These are phyloP conservation scores for Tetrahymena malaccensis DNA, from an alignment of 73 alveolate genomes.

Conservation along the genomic window DNA sequence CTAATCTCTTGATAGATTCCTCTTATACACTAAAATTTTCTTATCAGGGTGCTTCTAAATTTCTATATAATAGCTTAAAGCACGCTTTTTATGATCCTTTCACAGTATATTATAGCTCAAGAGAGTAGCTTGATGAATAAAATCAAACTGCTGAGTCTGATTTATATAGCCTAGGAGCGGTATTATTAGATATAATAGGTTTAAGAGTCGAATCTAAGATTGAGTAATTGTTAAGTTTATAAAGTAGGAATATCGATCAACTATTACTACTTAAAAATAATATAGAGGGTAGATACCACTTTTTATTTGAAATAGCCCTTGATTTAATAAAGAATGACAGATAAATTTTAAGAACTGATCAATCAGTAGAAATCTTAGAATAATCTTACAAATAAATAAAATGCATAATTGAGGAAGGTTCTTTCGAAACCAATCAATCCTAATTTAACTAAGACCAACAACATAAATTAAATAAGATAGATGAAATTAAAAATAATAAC, in stretches of 20 bases:
- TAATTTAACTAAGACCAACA: too few relatives aligned
- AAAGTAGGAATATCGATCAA: not conserved
- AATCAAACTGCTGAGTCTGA: not conserved
- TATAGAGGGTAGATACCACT: not conserved
- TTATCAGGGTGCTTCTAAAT: not conserved
- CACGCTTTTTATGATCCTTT: not conserved
- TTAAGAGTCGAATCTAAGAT: not conserved
- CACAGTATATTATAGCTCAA: not conserved
- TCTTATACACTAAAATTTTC: not conserved
- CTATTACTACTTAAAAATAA: not conserved
- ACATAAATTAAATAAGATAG: too few relatives aligned
- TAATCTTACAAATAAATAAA: not conserved
- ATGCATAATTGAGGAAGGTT: too few relatives aligned
- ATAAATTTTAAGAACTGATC: not conserved
- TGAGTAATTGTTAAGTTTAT: not conserved
- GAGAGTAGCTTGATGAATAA: not conserved
- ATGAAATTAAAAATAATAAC: not conserved
- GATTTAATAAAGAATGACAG: not conserved
- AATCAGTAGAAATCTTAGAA: not conserved
- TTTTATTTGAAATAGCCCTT: not conserved
- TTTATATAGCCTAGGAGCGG: not conserved
- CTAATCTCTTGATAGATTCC: not conserved
- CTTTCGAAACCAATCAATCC: too few relatives aligned
- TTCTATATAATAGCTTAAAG: not conserved
- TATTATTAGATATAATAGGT: not conserved